Conservation (phyloP, 331 rosid species). For the Cydonia oblonga region DNA sequence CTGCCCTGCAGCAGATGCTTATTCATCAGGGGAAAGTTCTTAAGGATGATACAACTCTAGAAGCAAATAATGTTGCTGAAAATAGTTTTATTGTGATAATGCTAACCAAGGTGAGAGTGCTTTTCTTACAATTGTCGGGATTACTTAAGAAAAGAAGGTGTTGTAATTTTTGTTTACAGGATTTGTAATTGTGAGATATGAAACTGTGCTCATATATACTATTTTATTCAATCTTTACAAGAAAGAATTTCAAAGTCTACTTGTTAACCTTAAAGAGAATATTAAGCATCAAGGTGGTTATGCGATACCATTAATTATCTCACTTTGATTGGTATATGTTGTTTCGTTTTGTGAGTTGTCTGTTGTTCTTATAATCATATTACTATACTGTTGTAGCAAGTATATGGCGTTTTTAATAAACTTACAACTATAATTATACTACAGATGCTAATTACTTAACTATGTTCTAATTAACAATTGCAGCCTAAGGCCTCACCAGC, state of each 20-base stretch:
- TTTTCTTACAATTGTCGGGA: neutral
- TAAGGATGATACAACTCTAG: constrained; percentile 26
- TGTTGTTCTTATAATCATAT: neutral
- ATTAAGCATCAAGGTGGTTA: neutral
- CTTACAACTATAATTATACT: neutral
- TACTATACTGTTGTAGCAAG: neutral
- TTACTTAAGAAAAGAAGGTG: neutral
- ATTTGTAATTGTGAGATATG: neutral
- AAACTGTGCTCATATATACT: neutral
- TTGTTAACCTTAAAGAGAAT: neutral
- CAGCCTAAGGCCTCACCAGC: constrained; percentile 27
- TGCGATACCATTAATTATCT: neutral
- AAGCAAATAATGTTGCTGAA: constrained; percentile 19
- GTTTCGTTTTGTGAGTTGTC: neutral
- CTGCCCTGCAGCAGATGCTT: constrained; percentile 29
- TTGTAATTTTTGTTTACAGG: neutral
- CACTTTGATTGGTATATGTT: neutral
- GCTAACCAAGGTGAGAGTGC: constrained; percentile 12
- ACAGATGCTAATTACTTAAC: neutral
- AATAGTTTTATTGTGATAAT: constrained; percentile 16
- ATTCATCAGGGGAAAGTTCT: constrained; percentile 33
- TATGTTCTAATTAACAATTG: neutral
- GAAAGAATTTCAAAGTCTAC: neutral
- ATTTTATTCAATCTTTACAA: neutral
- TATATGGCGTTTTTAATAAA: neutral